Percentiles rank a stretch among this genome's conserved stretches.
These are phyloP conservation scores for Suillus bovinus DNA, from an alignment of 768 basidiomycete genomes.

Conservation along the genomic window DNA sequence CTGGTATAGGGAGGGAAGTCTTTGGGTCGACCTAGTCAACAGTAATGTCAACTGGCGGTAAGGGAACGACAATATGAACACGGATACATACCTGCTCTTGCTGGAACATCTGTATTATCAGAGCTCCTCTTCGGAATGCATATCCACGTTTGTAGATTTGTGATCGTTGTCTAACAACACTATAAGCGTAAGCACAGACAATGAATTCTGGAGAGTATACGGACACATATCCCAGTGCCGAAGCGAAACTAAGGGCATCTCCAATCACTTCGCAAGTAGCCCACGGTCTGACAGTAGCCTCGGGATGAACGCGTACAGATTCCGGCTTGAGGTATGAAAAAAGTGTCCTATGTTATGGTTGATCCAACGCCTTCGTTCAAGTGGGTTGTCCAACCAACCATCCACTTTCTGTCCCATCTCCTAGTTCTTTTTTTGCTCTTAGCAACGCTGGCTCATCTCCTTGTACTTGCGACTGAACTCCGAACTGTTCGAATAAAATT, in stretches of 20 bases:
- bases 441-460: slow-evolving; percentile 68
- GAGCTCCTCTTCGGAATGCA: slow-evolving; percentile 65
- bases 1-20: slow-evolving; percentile 73
- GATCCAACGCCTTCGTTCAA: slow-evolving; percentile 4
- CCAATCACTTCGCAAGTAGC: slow-evolving; percentile 77
- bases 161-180: slow-evolving; percentile 51
- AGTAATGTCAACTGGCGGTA: background rate
- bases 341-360: slow-evolving; percentile 51
- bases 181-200: background rate
- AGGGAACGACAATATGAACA: background rate
- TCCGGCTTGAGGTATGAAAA: slow-evolving; percentile 85
- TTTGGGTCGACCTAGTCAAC: slow-evolving; percentile 65
- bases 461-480: slow-evolving; percentile 64
- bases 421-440: slow-evolving; percentile 72
- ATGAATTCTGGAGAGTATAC: slow-evolving; percentile 22
- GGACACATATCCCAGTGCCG: slow-evolving; percentile 75
- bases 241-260: slow-evolving; percentile 79
- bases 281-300: slow-evolving; percentile 87
- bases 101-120: slow-evolving; percentile 83
- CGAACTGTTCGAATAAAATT: slow-evolving; percentile 79
- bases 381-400: slow-evolving; percentile 47
- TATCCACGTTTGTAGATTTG: slow-evolving; percentile 85
- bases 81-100: slow-evolving; percentile 64
- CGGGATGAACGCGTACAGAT: slow-evolving; percentile 79
- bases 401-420: slow-evolving; percentile 52